Conservation (phyloP, 2,329 filamentous ascomycete species). For the Monilinia vaccinii-corymbosi region DNA sequence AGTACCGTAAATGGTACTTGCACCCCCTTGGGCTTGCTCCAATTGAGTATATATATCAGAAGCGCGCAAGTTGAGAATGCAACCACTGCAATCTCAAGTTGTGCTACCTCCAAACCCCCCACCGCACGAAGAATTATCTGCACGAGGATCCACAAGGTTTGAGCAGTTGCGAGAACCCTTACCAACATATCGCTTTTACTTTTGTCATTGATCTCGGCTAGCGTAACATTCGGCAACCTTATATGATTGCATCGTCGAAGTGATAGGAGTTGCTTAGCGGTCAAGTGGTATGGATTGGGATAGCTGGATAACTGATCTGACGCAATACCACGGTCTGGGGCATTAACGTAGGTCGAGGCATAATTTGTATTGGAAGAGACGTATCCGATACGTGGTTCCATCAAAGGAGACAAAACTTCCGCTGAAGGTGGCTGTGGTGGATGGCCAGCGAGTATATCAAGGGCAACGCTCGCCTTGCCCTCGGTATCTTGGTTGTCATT, state of each 20-base stretch:
- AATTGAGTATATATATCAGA: slow-evolving; percentile 9
- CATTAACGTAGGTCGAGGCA: background rate
- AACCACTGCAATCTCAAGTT: slow-evolving; percentile 5
- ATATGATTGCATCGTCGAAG: slow-evolving; percentile 1
- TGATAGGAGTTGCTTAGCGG: background rate
- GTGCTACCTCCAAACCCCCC: background rate
- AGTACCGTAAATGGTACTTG: background rate
- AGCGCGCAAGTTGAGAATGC: slow-evolving; percentile 10
- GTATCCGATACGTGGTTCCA: background rate
- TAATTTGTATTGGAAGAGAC: background rate
- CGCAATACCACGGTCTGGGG: background rate
- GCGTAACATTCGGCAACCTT: slow-evolving; percentile 30
- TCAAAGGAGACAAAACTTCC: background rate
- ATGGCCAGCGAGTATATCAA: background rate
- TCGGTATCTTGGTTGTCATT: background rate
- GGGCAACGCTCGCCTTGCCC: background rate
- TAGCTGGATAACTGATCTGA: background rate
- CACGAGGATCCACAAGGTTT: slow-evolving; percentile 12
- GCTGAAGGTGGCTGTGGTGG: background rate
- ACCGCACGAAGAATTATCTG: background rate
- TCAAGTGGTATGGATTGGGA: slow-evolving; percentile 1
- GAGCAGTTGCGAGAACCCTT: slow-evolving; percentile 4
- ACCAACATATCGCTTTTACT: slow-evolving; percentile 31
- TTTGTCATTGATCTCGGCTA: slow-evolving; percentile 39
- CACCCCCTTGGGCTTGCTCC: slow-evolving; percentile 4